Percentiles rank a stretch among this genome's conserved stretches.
phyloP scores from a whole-genome alignment of 2,329 filamentous ascomycete species.

The Hypocreales sp. region DNA sequence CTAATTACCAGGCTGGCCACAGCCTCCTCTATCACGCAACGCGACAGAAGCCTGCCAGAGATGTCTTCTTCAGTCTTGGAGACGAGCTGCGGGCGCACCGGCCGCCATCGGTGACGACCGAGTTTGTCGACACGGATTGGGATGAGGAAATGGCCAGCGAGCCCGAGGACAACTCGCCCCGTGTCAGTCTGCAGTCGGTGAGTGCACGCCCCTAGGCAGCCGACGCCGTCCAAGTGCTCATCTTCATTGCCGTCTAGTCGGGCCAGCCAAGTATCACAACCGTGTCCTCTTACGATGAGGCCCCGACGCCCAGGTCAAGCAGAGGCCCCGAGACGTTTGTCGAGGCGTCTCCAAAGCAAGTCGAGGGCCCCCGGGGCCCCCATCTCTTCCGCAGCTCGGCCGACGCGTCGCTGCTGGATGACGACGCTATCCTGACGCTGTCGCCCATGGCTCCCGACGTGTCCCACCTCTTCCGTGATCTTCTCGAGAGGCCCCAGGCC shows the following conservation, averaged over 20 bases:
- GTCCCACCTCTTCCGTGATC: conserved; percentile 18
- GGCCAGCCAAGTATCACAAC: conserved; percentile 69
- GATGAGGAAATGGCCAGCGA: conserved; percentile 42
- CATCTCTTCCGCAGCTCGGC: conserved; percentile 69
- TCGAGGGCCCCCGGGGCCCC: conserved; percentile 70
- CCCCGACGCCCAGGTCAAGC: conserved; percentile 58
- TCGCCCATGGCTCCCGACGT: conserved; percentile 60
- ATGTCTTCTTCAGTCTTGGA: conserved; percentile 47
- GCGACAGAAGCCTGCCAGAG: conserved; percentile 34
- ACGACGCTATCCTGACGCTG: conserved; percentile 44
- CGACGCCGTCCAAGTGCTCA: no score
- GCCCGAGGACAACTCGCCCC: conserved; percentile 49
- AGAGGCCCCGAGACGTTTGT: conserved; percentile 45
- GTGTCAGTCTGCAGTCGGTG: conserved; percentile 58
- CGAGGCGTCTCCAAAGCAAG: conserved; percentile 44
- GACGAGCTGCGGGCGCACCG: conserved; percentile 31
- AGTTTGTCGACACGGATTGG: conserved; percentile 65
- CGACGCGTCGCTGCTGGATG: conserved; percentile 24
- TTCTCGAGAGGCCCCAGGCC: conserved; percentile 9
- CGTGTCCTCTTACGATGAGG: conserved; percentile 73
- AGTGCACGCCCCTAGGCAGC: no score
- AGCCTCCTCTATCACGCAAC: conserved; percentile 30
- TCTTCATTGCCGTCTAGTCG: no score
- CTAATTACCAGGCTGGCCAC: conserved; percentile 19
- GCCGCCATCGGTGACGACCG: conserved; percentile 56